These are phyloP conservation scores for Rhodotorula sp. DNA, from an alignment of 1,284 basidiomycete species.

Conservation along the genomic window DNA sequence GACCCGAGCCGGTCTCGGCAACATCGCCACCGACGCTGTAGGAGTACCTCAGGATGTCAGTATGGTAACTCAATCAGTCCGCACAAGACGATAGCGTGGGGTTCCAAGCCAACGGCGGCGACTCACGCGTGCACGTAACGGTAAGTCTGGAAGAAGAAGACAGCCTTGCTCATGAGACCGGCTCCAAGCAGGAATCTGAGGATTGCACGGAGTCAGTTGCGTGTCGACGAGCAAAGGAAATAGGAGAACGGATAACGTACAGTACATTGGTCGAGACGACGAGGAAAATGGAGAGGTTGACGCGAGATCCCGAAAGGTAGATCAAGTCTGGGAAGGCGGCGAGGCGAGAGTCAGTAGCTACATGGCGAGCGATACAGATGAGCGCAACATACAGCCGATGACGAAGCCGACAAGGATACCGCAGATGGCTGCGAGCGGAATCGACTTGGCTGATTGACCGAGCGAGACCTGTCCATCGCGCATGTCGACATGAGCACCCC, in stretches of 20 bases:
- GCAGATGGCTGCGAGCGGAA: constrained; percentile 82
- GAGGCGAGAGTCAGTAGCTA: background rate
- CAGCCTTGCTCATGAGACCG: constrained; percentile 73
- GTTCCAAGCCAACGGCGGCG: background rate
- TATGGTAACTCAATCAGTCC: background rate
- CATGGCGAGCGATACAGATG: constrained; percentile 51
- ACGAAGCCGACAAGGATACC: constrained; percentile 71
- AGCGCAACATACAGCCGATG: constrained; percentile 58
- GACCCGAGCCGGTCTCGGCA: constrained; percentile 76
- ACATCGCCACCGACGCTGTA: constrained; percentile 65
- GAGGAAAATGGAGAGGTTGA: constrained; percentile 71
- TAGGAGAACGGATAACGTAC: background rate
- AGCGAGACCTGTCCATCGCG: constrained; percentile 62
- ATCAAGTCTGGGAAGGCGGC: constrained; percentile 29
- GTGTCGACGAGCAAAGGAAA: background rate
- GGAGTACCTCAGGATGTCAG: background rate
- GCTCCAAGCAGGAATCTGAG: constrained; percentile 75
- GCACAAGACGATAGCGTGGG: background rate
- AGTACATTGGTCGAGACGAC: constrained; percentile 83
- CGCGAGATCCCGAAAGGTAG: constrained; percentile 56
- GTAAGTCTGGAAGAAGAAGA: constrained; percentile 69
- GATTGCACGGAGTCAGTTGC: too few relatives aligned
- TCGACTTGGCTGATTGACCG: constrained; percentile 71
- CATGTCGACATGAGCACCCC: background rate
- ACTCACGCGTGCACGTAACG: constrained; percentile 60